These are phyloP conservation scores for Apophysomyces variabilis DNA, from an alignment of 371 early-diverging fungal species.

Conservation along the genomic window DNA sequence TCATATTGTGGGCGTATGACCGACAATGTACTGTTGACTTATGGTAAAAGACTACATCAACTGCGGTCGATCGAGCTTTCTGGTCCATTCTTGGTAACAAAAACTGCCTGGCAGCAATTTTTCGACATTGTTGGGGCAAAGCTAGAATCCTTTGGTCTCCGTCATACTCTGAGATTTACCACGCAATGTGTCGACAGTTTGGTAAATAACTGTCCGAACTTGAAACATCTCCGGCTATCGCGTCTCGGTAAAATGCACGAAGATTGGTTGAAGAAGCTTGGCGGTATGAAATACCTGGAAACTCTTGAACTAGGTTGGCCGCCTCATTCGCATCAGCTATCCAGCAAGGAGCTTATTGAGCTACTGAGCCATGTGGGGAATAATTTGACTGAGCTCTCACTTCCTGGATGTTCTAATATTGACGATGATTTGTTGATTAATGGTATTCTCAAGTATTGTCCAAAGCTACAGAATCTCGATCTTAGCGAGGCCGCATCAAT, in stretches of 20 bases:
- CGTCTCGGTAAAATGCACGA: slow-evolving; percentile 59
- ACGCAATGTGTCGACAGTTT: slow-evolving; percentile 57
- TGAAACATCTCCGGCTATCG: slow-evolving; percentile 63
- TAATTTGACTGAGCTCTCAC: slow-evolving; percentile 56
- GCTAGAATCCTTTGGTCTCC: slow-evolving; percentile 63
- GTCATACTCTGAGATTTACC: slow-evolving; percentile 68
- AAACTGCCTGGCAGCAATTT: slow-evolving; percentile 62
- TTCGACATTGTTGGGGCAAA: slow-evolving; percentile 55
- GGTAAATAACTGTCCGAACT: slow-evolving; percentile 52
- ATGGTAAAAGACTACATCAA: slow-evolving; percentile 48
- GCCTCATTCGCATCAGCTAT: slow-evolving; percentile 10
- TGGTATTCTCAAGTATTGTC: slow-evolving; percentile 61
- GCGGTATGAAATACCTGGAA: slow-evolving; percentile 39
- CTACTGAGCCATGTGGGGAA: slow-evolving; percentile 58
- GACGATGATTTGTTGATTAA: slow-evolving; percentile 59
- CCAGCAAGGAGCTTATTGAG: slow-evolving; percentile 21
- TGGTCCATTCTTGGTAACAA: slow-evolving; percentile 76
- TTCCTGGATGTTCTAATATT: slow-evolving; percentile 54
- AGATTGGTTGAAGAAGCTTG: slow-evolving; percentile 48
- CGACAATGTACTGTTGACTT: slow-evolving; percentile 54
- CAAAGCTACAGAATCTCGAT: slow-evolving; percentile 54
- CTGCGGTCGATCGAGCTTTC: slow-evolving; percentile 66
- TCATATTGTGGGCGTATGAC: slow-evolving; percentile 80
- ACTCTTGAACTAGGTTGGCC: slow-evolving; percentile 57
- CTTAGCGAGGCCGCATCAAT: slow-evolving; percentile 61